Evolutionary conservation across 148 eudicot species (phyloP), one percentile per base, ranked within the genome.

Genomic region (Diospyros lotus): DNA sequence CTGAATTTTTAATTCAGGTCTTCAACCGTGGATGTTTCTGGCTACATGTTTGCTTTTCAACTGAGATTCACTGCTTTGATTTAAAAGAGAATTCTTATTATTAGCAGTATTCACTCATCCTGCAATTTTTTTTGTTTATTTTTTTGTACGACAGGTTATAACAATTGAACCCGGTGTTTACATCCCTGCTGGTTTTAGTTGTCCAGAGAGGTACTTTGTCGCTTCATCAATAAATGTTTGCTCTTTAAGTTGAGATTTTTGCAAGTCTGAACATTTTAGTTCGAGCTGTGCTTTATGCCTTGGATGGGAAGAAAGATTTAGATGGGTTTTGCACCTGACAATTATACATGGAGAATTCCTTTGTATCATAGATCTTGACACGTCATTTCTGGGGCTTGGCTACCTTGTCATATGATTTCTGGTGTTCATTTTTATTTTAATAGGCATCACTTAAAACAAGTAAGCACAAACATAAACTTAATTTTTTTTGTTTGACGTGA

Each of bases 151-250:
- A 3, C 88, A 94, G 98, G 90, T 92, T 43, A 90, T 94, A 75
- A 94, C 98, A 38, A 94, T 94, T 83, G 98, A 92, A 82, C 98
- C 98, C 40, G 98, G 98, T 75, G 82, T 94, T 46, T 92, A 94
- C 80, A 90, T 94, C 72, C 97, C 97, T 69, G 52, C 87, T 66
- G 77, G 82, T 77, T 92, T 77, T 75, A 82, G 82, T 76, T 85
- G 84, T 80, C 92, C 91, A 18, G 88, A 86, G 82, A 89, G 97
- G 96, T 94, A 84, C 17, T 45, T 69, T 73, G 63, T 48, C 4
- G 4, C 62, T 74, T 84, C 70, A 40, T 58, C 68, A 46, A 17
- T 40, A 46, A 39, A 5, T 69, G 40, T 3, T 74, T 44, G 18
- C 14, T 17, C 43, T 45, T 18, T 13, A 42, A 43, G 28, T 43